Conservation (phyloP, 163 green algal species). For the Dunaliella salina region DNA sequence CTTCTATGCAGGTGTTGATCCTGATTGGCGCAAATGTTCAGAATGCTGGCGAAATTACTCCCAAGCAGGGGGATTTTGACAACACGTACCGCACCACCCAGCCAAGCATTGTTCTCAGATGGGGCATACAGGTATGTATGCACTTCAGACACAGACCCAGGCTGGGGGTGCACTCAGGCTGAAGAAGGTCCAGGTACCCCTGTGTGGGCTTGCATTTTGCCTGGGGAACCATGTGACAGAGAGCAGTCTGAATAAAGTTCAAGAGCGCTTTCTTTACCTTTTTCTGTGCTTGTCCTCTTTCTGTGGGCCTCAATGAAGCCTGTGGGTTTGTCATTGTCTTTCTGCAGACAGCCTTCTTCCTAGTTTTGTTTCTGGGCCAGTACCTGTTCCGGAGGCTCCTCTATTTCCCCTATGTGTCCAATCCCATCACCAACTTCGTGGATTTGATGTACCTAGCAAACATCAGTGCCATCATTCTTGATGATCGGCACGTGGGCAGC, state of each 20-base stretch:
- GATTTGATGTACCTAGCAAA: slow-evolving; percentile 72
- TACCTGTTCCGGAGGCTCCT: slow-evolving; percentile 20
- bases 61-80: slow-evolving; percentile 36
- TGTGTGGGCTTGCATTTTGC: too few relatives aligned
- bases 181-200: too few relatives aligned
- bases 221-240: too few relatives aligned
- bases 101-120: slow-evolving; percentile 48
- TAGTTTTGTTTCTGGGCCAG: slow-evolving; percentile 39
- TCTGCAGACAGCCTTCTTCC: slow-evolving; percentile 22
- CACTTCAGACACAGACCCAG: too few relatives aligned
- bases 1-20: slow-evolving; percentile 28
- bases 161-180: too few relatives aligned
- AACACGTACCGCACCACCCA: slow-evolving; percentile 26
- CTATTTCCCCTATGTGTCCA: slow-evolving; percentile 43
- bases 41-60: slow-evolving; percentile 37
- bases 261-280: too few relatives aligned
- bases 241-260: too few relatives aligned
- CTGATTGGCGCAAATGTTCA: slow-evolving; percentile 46
- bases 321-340: background rate
- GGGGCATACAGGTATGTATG: slow-evolving; percentile 32
- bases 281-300: too few relatives aligned
- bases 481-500: slow-evolving; percentile 52
- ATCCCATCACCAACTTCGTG: slow-evolving; percentile 61
- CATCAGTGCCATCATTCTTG: slow-evolving; percentile 59
- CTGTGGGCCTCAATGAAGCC: too few relatives aligned